Evolutionary conservation across 169 alveolate genomes (phyloP), one percentile per base, ranked within the genome.

Genomic region (Theileria parva): DNA sequence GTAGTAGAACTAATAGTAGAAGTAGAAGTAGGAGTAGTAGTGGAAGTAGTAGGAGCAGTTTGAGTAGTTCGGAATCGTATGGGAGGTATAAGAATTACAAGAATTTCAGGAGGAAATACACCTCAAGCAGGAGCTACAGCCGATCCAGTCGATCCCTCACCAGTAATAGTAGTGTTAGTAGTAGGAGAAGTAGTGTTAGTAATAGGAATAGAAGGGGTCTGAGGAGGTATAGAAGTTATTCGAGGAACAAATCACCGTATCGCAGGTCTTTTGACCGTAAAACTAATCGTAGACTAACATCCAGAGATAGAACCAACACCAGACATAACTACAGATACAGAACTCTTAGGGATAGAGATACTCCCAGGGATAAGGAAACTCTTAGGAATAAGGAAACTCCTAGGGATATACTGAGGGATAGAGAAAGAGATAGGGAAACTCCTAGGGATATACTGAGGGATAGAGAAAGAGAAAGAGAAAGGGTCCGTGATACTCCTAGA

Each of bases 21-120:
- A 37, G 72, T 15, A 19, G 70, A 69, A 32, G 77, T 19, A 69
- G 74, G 4, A 32, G 77, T 25, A 44, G 5, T 17, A 48, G 77
- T 28, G 8, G 4, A 8, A 44, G 69, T 17, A 69, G 77, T n/a
- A 37, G 68, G 74, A 32, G 48, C 15, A 15, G n/a, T 23, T 12
- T 7, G 2, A 69, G 77, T 19, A 15, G 6, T 50, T 6, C 48
- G 8, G 48, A 37, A 37, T 37, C 37, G 8, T 23, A 69, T 19
- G 44, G 34, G 9, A 69, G 66, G 34, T 32, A 64, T 21, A 30
- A 64, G 11, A 64, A 64, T 21, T 64, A 64, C 12, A 64, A 64
- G 13, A 64, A 64, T 32, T 64, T 64, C 53, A 64, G 12, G 72
- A 64, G 27, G 11, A 64, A 64, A 59, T 25, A 59, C 8, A 5